Base-by-base conservation (phyloP, 2,329 filamentous ascomycete genomes). In the Epichloe amarillans region DNA sequence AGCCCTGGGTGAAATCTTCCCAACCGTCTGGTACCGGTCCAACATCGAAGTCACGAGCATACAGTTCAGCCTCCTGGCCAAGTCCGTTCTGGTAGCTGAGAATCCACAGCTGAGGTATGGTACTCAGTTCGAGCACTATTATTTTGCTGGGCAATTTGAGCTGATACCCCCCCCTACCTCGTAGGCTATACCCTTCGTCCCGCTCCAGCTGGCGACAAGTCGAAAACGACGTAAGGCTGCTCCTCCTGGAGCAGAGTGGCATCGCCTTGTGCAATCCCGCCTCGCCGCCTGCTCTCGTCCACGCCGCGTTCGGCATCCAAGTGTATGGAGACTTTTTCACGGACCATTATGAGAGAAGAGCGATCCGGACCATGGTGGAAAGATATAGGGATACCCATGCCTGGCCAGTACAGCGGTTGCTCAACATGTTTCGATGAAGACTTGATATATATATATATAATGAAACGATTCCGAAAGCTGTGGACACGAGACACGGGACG, bases 281-380 rank as follows among this genome's bases (percentile, higher is more conserved):
- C 0, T 69, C 64, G 3, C 66, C 67, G 0, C 67, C 67, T 0
- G 66, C 66, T 1, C 59, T 70, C 2, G 64, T 70, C 3, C 67
- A 69, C 6, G 64, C 67, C 0, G 65, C 64, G 0, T 65, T 69
- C 37, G 66, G 67, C 4, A 69, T 70, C 53, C 65, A 69, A 57
- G 52, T 69, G n/a, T 70, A 69, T 26, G 66, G 67, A 1, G 67
- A 70, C 47, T 70, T 68, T 45, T 70, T 70, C 52, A 69, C 66
- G 2, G 67, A 70, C 49, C 60, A 58, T 10, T 69, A 67, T 44
- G 67, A 70, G 52, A 58, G 66, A 1, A 57, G 58, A 19, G 67
- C 67, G 1, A 51, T 69, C 58, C 63, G 63, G 15, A 66, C 60
- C 0, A 70, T 70, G 3, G 66, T 68, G 4, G 72, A 74, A 46